phyloP scores from a whole-genome alignment of 805 yeast species.

The Metschnikowia kunwiensis region DNA sequence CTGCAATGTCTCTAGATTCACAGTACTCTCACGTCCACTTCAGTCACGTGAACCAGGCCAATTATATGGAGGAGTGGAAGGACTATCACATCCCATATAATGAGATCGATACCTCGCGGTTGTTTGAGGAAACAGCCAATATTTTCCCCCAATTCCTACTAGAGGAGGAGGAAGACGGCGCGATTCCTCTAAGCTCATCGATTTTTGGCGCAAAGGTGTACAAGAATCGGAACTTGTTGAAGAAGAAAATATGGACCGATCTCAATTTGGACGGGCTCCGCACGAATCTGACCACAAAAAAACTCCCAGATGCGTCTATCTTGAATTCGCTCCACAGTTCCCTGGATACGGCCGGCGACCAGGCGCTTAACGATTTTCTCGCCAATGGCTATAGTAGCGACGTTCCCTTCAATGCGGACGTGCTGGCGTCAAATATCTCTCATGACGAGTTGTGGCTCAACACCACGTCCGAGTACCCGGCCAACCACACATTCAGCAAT shows the following conservation, averaged over 20 bases:
- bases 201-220: slow-evolving; percentile 39
- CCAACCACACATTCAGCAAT: slow-evolving; percentile 26
- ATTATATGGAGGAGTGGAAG: slow-evolving; percentile 41
- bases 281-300: slow-evolving; percentile 14
- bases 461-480: slow-evolving; percentile 29
- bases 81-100: slow-evolving; percentile 40
- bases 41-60: slow-evolving; percentile 37
- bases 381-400: slow-evolving; percentile 29
- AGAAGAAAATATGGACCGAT: slow-evolving; percentile 38
- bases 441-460: slow-evolving; percentile 35
- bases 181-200: slow-evolving; percentile 33
- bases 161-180: slow-evolving; percentile 38
- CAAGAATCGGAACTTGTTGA: slow-evolving; percentile 30
- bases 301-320: slow-evolving; percentile 31
- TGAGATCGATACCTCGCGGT: slow-evolving; percentile 38
- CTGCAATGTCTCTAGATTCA: slow-evolving; percentile 17
- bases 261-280: slow-evolving; percentile 29
- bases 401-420: slow-evolving; percentile 23
- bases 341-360: slow-evolving; percentile 16
- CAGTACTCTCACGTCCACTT: slow-evolving; percentile 33
- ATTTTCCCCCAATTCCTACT: slow-evolving; percentile 36
- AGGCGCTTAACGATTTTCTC: slow-evolving; percentile 32
- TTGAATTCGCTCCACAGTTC: slow-evolving; percentile 25
- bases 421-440: slow-evolving; percentile 22
- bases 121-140: slow-evolving; percentile 35